Evolutionary conservation across 257 asterid species (phyloP).

Genomic region (Solanum virginianum): DNA sequence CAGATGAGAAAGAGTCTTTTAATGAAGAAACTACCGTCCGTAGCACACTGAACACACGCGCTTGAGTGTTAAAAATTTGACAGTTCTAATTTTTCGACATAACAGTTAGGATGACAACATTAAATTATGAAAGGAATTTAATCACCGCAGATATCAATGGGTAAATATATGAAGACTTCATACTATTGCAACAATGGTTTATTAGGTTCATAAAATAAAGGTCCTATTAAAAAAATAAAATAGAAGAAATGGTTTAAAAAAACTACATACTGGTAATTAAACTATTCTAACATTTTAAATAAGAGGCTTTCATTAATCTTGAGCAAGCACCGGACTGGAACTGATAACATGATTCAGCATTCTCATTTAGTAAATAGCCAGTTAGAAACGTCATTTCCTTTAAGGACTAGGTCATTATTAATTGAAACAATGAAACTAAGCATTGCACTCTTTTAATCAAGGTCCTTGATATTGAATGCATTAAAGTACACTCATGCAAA

Average conservation of each 20-base stretch:
- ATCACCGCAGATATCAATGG: neutral
- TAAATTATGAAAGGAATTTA: neutral
- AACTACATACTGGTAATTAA: neutral
- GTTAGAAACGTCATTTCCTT: neutral
- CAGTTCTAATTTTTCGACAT: neutral
- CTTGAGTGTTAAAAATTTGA: neutral
- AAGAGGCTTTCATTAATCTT: neutral
- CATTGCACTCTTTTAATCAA: neutral
- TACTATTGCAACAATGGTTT: neutral
- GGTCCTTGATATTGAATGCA: neutral
- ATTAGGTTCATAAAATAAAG: neutral
- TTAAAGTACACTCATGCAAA: neutral
- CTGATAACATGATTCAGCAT: neutral
- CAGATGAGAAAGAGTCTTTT: neutral
- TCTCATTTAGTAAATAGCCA: neutral
- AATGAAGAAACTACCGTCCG: neutral
- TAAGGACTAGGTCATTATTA: neutral
- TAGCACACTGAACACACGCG: neutral
- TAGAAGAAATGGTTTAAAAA: neutral
- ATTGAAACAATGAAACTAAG: neutral
- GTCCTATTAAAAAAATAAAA: neutral
- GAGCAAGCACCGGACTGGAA: neutral
- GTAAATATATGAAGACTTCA: neutral
- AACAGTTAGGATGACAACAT: neutral
- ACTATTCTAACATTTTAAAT: neutral